Evolutionary conservation across 805 yeast genomes (phyloP), one percentile per base, ranked within the genome.

Genomic region (Clavispora asparagi): DNA sequence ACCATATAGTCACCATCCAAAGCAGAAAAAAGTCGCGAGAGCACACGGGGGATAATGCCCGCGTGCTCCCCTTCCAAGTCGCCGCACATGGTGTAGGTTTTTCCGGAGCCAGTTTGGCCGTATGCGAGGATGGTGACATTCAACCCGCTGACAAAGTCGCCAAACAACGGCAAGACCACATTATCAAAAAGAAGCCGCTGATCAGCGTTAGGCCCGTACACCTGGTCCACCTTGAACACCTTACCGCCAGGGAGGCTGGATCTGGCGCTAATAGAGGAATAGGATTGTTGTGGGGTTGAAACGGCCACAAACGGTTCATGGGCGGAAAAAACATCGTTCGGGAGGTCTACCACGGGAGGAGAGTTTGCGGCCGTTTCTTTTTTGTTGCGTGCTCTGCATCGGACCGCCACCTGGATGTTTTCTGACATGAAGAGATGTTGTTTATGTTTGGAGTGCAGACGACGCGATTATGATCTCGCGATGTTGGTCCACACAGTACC

Each of bases 91-190:
- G 84, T 78, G 59, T 81, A 82, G 0, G 96, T 88, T 57, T 88
- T 89, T 25, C 96, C 96, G 0, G 95, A 86, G 1, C 96, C 94
- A 0, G 96, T 89, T 75, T 88, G 95, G 19, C 84, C 84, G 58
- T 79, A 79, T 0, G 94, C 95, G 53, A 89, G 73, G 27, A 88
- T 76, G 0, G 96, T 85, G 53, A 90, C 88, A 60, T 87, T 88
- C 49, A 52, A 63, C 13, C 84, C 83, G 41, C 62, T 60, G 41
- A 77, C 50, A 60, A 83, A 85, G 17, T 92, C 95, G 43, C 74
- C 68, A 47, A 89, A 65, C 48, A 89, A 76, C 51, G 91, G 96
- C 25, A 76, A 73, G 0, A 91, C 95, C 16, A 84, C 83, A 25
- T 78, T 78, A 19, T 82, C 79, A 55, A 83, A 90, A 1, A 90